Evolutionary conservation across 129 eudicot genomes (phyloP).

Genomic region (Rutidosis leptorrhynchoides): DNA sequence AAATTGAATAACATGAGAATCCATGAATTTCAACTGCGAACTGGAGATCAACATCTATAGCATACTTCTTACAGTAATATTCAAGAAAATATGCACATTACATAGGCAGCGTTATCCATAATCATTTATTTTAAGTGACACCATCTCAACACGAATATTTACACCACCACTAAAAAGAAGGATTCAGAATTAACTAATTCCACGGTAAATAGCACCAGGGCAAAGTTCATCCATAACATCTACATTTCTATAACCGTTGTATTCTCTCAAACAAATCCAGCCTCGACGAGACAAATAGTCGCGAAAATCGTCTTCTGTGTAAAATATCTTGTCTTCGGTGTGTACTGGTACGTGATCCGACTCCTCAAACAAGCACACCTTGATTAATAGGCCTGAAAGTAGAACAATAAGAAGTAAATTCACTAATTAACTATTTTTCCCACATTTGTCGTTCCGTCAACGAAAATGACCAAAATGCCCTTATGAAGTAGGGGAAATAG

Average conservation of each 20-base stretch:
- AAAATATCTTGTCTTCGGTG: conserved; percentile 85
- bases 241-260: conserved; percentile 48
- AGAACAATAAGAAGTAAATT: neutral
- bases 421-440: neutral
- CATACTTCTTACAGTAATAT: neutral
- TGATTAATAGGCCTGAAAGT: conserved; percentile 63
- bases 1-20: conserved; percentile 18
- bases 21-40: conserved; percentile 33
- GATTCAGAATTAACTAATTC: conserved; percentile 29
- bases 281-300: conserved; percentile 75
- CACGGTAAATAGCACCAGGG: conserved; percentile 78
- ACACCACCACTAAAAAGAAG: neutral
- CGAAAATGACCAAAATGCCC: neutral
- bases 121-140: conserved; percentile 11
- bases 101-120: neutral
- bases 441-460: neutral
- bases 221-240: conserved; percentile 80
- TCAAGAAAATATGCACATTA: neutral
- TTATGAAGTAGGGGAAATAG: neutral
- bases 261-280: conserved; percentile 74
- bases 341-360: conserved; percentile 67
- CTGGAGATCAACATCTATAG: neutral
- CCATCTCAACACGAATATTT: conserved; percentile 18
- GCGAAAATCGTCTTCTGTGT: conserved; percentile 79
- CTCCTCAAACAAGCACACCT: conserved; percentile 72